Percentiles rank a stretch among this genome's conserved stretches.
Conservation (phyloP, 768 basidiomycete genomes). For the Boletellus ananiceps region DNA sequence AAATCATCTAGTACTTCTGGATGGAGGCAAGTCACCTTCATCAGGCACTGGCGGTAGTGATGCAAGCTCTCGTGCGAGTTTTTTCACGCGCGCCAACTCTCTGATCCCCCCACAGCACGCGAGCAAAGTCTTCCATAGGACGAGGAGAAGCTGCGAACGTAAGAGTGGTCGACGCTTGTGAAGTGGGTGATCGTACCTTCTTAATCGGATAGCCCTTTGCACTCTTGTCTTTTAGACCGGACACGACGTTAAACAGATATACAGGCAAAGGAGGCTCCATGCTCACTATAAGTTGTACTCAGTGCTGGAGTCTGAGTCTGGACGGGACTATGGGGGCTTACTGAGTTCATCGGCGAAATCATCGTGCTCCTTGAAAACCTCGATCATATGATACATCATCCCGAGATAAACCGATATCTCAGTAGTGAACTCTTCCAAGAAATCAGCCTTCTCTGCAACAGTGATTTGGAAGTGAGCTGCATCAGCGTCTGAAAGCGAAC, state of each 20-base stretch:
- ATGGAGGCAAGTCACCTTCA: conserved; percentile 32
- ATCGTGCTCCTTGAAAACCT: conserved; percentile 89
- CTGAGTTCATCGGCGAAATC: conserved; percentile 96
- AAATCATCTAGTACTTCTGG: conserved; percentile 3
- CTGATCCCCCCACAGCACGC: conserved; percentile 91
- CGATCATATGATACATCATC: conserved; percentile 92
- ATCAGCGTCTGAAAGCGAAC: conserved; percentile 72
- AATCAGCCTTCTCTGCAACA: conserved; percentile 64
- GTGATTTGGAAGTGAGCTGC: conserved; percentile 68
- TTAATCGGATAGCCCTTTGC: conserved; percentile 96
- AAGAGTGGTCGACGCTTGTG: conserved; percentile 1
- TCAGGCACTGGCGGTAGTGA: conserved; percentile 58
- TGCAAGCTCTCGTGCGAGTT: conserved; percentile 77
- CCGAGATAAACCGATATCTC: conserved; percentile 93
- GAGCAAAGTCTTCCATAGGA: conserved; percentile 92
- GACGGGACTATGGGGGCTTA: conserved; percentile 39
- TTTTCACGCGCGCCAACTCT: conserved; percentile 80
- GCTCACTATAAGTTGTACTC: conserved; percentile 61
- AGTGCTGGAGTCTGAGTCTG: not conserved
- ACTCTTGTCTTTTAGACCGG: conserved; percentile 85
- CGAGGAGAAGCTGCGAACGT: conserved; percentile 67
- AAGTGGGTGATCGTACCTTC: conserved; percentile 52
- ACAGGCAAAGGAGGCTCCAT: conserved; percentile 92
- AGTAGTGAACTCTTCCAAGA: conserved; percentile 85
- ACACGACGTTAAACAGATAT: conserved; percentile 87